phyloP scores from a whole-genome alignment of 129 eudicot species.

The Arctium minus region DNA sequence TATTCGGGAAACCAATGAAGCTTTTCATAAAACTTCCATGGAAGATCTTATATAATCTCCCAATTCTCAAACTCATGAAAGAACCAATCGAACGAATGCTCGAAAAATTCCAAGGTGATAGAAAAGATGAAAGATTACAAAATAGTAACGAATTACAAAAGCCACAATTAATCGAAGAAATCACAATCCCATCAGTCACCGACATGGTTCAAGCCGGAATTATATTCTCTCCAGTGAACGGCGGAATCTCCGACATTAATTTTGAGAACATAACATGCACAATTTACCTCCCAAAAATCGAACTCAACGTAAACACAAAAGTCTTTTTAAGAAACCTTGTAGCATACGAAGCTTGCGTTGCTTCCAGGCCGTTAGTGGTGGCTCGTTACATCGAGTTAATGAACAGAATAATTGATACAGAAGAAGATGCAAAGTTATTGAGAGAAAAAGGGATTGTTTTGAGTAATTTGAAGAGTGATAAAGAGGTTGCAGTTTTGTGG shows the following conservation, averaged over 20 bases:
- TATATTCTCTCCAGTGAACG: slow-evolving; percentile 26
- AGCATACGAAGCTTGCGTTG: slow-evolving; percentile 60
- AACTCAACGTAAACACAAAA: slow-evolving; percentile 42
- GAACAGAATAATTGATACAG: too few species aligned
- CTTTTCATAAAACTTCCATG: slow-evolving; percentile 39
- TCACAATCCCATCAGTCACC: slow-evolving; percentile 60
- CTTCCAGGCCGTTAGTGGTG: slow-evolving; percentile 42
- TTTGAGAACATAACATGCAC: slow-evolving; percentile 28
- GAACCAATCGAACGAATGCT: slow-evolving; percentile 32
- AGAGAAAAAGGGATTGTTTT: too few species aligned
- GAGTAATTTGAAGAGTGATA: too few species aligned
- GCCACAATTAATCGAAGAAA: slow-evolving; percentile 40
- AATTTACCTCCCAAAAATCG: slow-evolving; percentile 44
- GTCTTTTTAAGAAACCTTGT: slow-evolving; percentile 52
- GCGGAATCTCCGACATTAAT: slow-evolving; percentile 33
- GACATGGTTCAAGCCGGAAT: slow-evolving; percentile 31
- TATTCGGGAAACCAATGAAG: slow-evolving; percentile 35
- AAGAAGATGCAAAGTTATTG: too few species aligned
- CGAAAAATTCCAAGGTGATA: slow-evolving; percentile 9
- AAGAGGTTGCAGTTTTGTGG: too few species aligned
- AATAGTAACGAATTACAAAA: slow-evolving; percentile 12
- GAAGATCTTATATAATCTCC: slow-evolving; percentile 46
- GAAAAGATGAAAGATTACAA: slow-evolving; percentile 17
- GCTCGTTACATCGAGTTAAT: slow-evolving; percentile 63
- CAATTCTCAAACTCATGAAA: slow-evolving; percentile 43